phyloP scores from a whole-genome alignment of 2,329 filamentous ascomycete genomes.

The Microascus cirrosus region DNA sequence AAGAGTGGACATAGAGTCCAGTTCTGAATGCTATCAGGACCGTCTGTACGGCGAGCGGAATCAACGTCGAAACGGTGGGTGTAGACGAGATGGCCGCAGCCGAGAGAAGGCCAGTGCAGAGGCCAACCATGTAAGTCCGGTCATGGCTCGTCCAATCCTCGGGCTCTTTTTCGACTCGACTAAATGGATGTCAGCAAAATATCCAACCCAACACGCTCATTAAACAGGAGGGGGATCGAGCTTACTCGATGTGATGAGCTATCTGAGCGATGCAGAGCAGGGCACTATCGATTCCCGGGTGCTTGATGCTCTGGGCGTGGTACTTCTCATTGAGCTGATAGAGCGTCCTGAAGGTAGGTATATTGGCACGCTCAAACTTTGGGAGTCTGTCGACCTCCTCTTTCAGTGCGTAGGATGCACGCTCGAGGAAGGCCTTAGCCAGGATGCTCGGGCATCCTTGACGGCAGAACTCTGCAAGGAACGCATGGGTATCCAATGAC shows the following conservation, averaged over 20 bases:
- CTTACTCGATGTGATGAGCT: constrained; percentile 58
- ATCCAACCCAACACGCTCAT: background rate
- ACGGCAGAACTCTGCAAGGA: constrained; percentile 44
- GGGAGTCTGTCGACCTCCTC: constrained; percentile 48
- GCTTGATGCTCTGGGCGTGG: constrained; percentile 42
- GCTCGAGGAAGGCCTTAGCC: constrained; percentile 50
- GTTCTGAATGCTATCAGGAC: constrained; percentile 57
- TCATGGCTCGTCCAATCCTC: constrained; percentile 36
- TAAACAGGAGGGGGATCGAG: constrained; percentile 7
- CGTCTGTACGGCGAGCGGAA: constrained; percentile 51
- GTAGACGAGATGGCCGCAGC: constrained; percentile 56
- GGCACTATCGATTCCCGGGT: constrained; percentile 52
- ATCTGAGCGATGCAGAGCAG: constrained; percentile 55
- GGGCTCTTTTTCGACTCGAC: constrained; percentile 42
- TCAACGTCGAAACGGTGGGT: constrained; percentile 47
- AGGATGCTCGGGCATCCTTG: constrained; percentile 34
- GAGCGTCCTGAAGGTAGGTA: constrained; percentile 52
- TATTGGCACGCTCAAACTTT: constrained; percentile 40
- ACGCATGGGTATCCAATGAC: constrained; percentile 54
- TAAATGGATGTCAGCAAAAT: constrained; percentile 12
- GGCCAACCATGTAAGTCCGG: constrained; percentile 46
- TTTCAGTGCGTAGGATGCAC: constrained; percentile 43
- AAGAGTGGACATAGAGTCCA: constrained; percentile 41
- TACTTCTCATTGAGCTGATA: constrained; percentile 56
- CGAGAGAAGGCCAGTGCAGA: constrained; percentile 61